A percentile compares a stretch with the other conserved stretches of the same genome.
Conservation (phyloP, 2,329 filamentous ascomycete species). For the Trichoderma pleuroti region DNA sequence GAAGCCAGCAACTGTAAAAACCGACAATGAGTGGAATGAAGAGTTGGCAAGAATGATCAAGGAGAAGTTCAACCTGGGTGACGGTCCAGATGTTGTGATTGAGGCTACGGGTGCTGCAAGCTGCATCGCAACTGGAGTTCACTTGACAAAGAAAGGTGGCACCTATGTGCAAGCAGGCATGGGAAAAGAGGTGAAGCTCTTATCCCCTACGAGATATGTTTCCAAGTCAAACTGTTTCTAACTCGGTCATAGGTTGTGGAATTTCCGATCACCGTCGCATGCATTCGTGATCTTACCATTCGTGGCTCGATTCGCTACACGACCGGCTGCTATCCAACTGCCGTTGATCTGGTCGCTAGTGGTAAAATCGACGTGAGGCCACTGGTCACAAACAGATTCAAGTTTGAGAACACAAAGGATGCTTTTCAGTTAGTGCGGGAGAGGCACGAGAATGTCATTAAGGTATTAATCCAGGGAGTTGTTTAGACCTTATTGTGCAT, state of each 20-base stretch:
- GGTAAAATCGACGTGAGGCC: constrained; percentile 40
- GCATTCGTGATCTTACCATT: constrained; percentile 45
- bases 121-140: not conserved
- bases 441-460: constrained; percentile 24
- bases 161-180: not conserved
- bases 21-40: not conserved
- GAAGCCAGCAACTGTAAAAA: constrained; percentile 35
- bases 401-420: constrained; percentile 43
- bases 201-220: not conserved
- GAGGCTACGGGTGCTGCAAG: not conserved
- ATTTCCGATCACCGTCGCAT: constrained; percentile 45
- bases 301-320: constrained; percentile 51
- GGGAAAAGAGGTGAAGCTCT: not conserved
- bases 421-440: constrained; percentile 38
- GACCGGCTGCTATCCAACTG: constrained; percentile 47
- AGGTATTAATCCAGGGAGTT: constrained; percentile 23
- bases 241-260: not conserved
- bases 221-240: not conserved
- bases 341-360: constrained; percentile 47
- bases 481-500: not conserved
- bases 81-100: not conserved
- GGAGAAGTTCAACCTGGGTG: not conserved
- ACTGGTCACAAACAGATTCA: constrained; percentile 37
- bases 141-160: not conserved
- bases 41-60: not conserved